Conservation (phyloP, 2,329 filamentous ascomycete genomes). For the Calonectria pteridis region DNA sequence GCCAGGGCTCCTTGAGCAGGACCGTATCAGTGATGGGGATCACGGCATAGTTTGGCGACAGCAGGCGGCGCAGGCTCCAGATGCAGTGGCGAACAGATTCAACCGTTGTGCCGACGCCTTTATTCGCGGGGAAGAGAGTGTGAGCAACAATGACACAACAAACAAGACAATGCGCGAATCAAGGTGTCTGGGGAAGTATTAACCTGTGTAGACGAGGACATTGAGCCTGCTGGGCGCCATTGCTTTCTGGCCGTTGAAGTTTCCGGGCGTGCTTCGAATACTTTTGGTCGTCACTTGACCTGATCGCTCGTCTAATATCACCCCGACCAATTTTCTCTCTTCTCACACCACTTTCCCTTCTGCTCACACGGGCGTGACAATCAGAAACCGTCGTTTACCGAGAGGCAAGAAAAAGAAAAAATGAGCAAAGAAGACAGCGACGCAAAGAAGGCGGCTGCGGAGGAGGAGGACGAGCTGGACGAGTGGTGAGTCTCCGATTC, state of each 20-base stretch:
- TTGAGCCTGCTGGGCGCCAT: slow-evolving; percentile 84
- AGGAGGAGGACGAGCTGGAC: slow-evolving; percentile 82
- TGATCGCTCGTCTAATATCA: slow-evolving; percentile 27
- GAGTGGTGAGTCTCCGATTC: slow-evolving; percentile 77
- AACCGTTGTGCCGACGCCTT: slow-evolving; percentile 86
- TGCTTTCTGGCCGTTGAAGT: slow-evolving; percentile 23
- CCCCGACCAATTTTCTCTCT: slow-evolving; percentile 37
- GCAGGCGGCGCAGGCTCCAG: slow-evolving; percentile 85
- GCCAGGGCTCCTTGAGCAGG: slow-evolving; percentile 93
- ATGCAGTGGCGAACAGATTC: slow-evolving; percentile 93
- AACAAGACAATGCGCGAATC: neutral
- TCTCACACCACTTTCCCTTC: slow-evolving; percentile 40
- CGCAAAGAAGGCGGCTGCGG: slow-evolving; percentile 51
- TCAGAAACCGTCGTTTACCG: neutral
- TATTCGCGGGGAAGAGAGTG: slow-evolving; percentile 22
- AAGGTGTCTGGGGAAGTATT: slow-evolving; percentile 37
- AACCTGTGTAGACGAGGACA: slow-evolving; percentile 92
- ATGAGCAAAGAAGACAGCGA: slow-evolving; percentile 68
- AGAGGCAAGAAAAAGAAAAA: neutral
- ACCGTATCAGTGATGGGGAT: slow-evolving; percentile 84
- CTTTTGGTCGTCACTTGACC: slow-evolving; percentile 40
- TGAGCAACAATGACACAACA: neutral
- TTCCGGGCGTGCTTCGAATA: slow-evolving; percentile 15
- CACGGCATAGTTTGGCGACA: slow-evolving; percentile 93
- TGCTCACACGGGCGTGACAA: neutral